A percentile compares a stretch with the other conserved stretches of the same genome.
Evolutionary conservation across 2,329 filamentous ascomycete species (phyloP).

Genomic region (Sclerotinia sclerotiorum): DNA sequence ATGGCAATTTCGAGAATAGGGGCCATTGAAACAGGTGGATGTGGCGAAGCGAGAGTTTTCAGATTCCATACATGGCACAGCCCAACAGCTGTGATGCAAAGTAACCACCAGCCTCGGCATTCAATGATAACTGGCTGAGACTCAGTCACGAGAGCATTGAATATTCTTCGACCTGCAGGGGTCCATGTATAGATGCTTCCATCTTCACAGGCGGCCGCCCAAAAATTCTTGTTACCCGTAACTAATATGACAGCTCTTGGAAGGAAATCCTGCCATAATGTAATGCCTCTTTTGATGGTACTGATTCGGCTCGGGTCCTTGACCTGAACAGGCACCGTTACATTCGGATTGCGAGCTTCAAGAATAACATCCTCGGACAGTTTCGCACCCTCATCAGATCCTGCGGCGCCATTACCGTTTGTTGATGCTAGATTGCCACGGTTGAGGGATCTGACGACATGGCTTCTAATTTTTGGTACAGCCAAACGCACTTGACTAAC

Average conservation of each 20-base stretch:
- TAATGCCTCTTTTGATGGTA: constrained; percentile 74
- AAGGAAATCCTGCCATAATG: constrained; percentile 92
- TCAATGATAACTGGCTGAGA: constrained; percentile 93
- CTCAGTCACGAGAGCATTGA: constrained; percentile 84
- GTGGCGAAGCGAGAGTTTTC: constrained; percentile 75
- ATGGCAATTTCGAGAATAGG: constrained; percentile 86
- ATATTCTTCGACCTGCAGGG: constrained; percentile 79
- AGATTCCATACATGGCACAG: constrained; percentile 94
- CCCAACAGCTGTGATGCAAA: constrained; percentile 85
- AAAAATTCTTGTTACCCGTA: constrained; percentile 86
- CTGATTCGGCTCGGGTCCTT: constrained; percentile 83
- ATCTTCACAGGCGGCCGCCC: constrained; percentile 91
- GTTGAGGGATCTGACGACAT: constrained; percentile 81
- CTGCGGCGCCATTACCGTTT: constrained; percentile 42
- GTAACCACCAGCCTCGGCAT: constrained; percentile 81
- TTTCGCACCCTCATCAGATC: constrained; percentile 61
- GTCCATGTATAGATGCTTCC: constrained; percentile 90
- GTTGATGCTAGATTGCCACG: constrained; percentile 51
- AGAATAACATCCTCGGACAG: constrained; percentile 71
- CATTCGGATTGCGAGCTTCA: constrained; percentile 80
- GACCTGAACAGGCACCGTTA: constrained; percentile 54
- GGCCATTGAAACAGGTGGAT: constrained; percentile 84
- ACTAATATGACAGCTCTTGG: constrained; percentile 84
- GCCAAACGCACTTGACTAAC: constrained; percentile 83
- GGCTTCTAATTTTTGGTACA: constrained; percentile 79